Evolutionary conservation across 192 early-diverging fungal genomes (phyloP), one percentile per base, ranked within the genome.

Genomic region (Dispira simplex): DNA sequence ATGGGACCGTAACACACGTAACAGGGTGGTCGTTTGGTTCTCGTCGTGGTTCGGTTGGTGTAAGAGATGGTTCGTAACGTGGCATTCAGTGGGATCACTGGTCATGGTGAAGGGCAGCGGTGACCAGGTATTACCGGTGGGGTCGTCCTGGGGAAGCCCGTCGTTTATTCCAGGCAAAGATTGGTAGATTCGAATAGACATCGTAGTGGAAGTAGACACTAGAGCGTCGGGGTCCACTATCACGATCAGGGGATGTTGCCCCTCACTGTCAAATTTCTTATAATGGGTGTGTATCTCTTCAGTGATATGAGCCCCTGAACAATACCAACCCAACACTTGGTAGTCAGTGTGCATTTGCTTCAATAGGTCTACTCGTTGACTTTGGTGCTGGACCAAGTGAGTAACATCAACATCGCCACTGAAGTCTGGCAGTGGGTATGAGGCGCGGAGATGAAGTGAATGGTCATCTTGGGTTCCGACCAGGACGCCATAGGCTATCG

Each of bases 281-380:
- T 56, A 28, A 28, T 10, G 23, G 25, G 20, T 13, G 21, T 1
- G 0, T 28, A 23, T 28, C 8, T 14, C 54, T 9, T 14, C 18
- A 26, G 25, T 28, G 18, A 28, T 14, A 13, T 14, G 54, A 14
- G 25, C 18, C 18, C 54, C 54, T 13, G 54, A 3, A 28, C 54
- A 56, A 21, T 56, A 56, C 54, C 54, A 56, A 26, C 54, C 54
- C 20, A 56, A 13, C 54, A 56, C 11, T 12, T 56, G 25, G 28
- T 56, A 25, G 16, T 56, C 20, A 26, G 54, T 3, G 28, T 27
- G 23, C 23, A 56, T 28, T 26, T 56, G 20, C 28, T 25, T 14
- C 18, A 25, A 14, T 21, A 56, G 21, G 25, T 26, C 25, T 3
- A 14, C 13, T 28, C 25, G 16, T 56, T 56, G 32, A 39, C 32